Evolutionary conservation across 2,329 filamentous ascomycete species (phyloP), one percentile per base, ranked within the genome.

Genomic region (Fusarium pininemorale): DNA sequence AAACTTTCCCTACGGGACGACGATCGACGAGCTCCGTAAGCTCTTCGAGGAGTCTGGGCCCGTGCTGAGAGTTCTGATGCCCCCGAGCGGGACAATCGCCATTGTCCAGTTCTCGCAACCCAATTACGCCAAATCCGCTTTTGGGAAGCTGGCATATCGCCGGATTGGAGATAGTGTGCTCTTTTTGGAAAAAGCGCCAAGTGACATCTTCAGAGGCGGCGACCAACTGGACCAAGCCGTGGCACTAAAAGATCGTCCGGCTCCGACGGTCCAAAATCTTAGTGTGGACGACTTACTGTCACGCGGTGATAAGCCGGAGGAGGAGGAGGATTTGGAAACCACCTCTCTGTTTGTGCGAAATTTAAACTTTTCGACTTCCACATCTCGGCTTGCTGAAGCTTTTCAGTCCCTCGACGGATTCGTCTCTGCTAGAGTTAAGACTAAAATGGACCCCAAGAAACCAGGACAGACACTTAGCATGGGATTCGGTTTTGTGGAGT

Each of bases 401-500:
- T 98, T 98, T 84, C 88, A 90, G 72, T 88, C 93, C 61, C 86
- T 98, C 62, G 93, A 95, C 77, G 96, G 96, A 60, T 98, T 98
- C 83, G 87, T 96, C 73, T 94, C 93, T 65, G 96, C 95, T 35
- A 90, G 91, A 74, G 95, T 99, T 75, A 98, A 98, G 85, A 98
- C 94, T 30, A 98, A 97, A 84, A 90, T 91, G 44, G 95, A 99
- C 80, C 90, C 95, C n/a, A 98, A 98, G 86, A 93, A 93, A 79
- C 92, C 94, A 24, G 94, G 93, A 14, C 92, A 97, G 82, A 89
- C 93, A 8, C 90, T 99, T 61, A 98, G 95, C 81, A 98, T 98
- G 95, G 96, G 96, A 42, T 99, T 97, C 81, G 96, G 95, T 50
- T 99, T 99, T 82, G 90, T 95, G 68, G 95, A 98, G 78, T 99